These are phyloP conservation scores for Cardiospermum halicacabum DNA, from an alignment of 345 rosid species.

Conservation along the genomic window DNA sequence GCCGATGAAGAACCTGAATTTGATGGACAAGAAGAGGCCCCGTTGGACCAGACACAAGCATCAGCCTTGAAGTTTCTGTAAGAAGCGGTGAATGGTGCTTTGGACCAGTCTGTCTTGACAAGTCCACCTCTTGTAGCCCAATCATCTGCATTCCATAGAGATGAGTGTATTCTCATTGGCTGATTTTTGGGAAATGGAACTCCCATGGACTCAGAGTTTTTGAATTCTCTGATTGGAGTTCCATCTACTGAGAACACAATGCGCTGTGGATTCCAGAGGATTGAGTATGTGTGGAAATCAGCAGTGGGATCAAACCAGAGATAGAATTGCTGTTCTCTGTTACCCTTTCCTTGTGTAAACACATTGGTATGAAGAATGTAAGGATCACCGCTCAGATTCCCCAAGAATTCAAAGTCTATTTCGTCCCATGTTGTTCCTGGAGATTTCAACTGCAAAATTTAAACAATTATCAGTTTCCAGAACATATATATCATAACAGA, in stretches of 20 bases:
- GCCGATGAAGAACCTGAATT: slow-evolving; percentile 4
- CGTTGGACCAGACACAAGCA: slow-evolving; percentile 43
- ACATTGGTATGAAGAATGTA: slow-evolving; percentile 70
- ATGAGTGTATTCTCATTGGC: slow-evolving; percentile 56
- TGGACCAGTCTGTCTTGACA: slow-evolving; percentile 54
- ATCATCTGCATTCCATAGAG: slow-evolving; percentile 71
- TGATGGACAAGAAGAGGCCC: slow-evolving; percentile 33
- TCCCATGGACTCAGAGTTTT: slow-evolving; percentile 58
- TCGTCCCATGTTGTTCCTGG: slow-evolving; percentile 49
- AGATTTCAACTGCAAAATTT: no score
- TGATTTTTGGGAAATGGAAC: slow-evolving; percentile 58
- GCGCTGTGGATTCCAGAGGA: slow-evolving; percentile 65
- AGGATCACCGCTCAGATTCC: slow-evolving; percentile 67
- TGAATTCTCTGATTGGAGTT: slow-evolving; percentile 52
- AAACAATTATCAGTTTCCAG: no score
- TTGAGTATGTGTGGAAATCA: slow-evolving; percentile 70
- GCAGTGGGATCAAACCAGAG: slow-evolving; percentile 80
- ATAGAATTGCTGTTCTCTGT: slow-evolving; percentile 75
- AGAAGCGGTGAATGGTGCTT: slow-evolving; percentile 62
- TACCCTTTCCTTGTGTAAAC: slow-evolving; percentile 60
- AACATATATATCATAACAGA: no score
- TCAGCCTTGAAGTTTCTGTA: slow-evolving; percentile 44
- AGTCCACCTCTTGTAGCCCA: slow-evolving; percentile 70
- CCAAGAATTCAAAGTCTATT: slow-evolving; percentile 75
- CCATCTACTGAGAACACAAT: slow-evolving; percentile 46